phyloP scores from a whole-genome alignment of 2,329 filamentous ascomycete genomes.

The Fusarium staphyleae region DNA sequence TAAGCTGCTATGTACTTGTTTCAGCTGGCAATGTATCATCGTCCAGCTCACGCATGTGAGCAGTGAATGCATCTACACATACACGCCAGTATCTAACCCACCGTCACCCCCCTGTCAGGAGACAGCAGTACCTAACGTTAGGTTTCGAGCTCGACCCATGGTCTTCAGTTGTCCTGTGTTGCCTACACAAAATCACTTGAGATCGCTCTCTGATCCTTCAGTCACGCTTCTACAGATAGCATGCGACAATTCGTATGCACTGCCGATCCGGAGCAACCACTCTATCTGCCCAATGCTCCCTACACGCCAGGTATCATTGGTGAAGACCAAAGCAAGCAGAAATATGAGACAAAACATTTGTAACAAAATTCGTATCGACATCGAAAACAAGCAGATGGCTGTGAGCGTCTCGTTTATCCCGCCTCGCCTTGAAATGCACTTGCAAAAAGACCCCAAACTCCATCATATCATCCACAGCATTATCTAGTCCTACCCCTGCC shows the following conservation, averaged over 20 bases:
- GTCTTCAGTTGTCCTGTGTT: too few relatives aligned
- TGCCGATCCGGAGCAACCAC: constrained; percentile 14
- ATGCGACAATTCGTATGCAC: constrained; percentile 34
- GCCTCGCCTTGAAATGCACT: constrained; percentile 30
- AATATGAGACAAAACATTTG: constrained; percentile 7
- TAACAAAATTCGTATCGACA: constrained; percentile 13
- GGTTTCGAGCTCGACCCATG: too few relatives aligned
- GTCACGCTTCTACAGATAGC: background rate
- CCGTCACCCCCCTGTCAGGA: too few relatives aligned
- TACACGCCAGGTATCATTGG: constrained; percentile 35
- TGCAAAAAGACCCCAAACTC: constrained; percentile 28
- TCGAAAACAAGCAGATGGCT: constrained; percentile 14
- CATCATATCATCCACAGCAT: constrained; percentile 17
- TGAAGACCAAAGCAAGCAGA: constrained; percentile 20
- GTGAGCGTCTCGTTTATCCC: constrained; percentile 38
- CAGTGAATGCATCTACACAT: too few relatives aligned
- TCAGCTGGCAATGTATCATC: too few relatives aligned
- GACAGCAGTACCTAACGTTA: too few relatives aligned
- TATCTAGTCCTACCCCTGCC: background rate
- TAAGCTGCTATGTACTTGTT: too few relatives aligned
- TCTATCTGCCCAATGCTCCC: constrained; percentile 25
- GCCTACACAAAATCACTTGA: background rate
- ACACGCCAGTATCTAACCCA: too few relatives aligned
- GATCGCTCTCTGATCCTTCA: background rate
- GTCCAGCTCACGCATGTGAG: too few relatives aligned